Base-by-base conservation (phyloP, 1,284 basidiomycete species). In the Cyathus pygmaeus region DNA sequence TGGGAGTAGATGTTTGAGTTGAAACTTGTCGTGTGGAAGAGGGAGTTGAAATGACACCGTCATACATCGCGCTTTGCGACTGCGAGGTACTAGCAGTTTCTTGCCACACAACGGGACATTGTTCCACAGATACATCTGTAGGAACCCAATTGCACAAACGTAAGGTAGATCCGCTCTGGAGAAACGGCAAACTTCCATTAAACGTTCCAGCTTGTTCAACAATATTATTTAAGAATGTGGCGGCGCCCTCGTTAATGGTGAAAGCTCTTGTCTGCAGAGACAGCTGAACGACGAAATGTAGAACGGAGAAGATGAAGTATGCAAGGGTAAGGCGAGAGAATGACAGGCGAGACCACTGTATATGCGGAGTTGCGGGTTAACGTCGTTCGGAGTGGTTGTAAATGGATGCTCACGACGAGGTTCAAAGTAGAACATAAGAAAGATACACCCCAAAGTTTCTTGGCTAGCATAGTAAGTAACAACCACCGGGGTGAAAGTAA, bases 231-330 rank as follows among this genome's bases (percentile, higher is more conserved):
- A 93, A 77, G 64, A 89, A 84, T 29, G 71, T 60, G 31, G 85
- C 85, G 5, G 90, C 89, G 49, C 82, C 69, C 10, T 83, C 83
- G 66, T 93, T 93, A 76, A 87, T 85, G 24, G 80, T 80, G 77
- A 89, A 90, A 19, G 89, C 91, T 62, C 85, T 84, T 55, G 83
- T 83, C 76, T 93, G 92, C 61, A 94, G 82, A 42, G 85, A 79
- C 64, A 93, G 79, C 75, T 93, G 92, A 62, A 92, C 71, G 62
- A 85, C 64, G 68, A 89, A 92, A 71, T 93, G 89, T 59, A 87
- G 57, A 57, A 90, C 59, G 33, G 91, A 89, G 73, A 92, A 90
- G 53, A 83, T 59, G 71, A 92, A 87, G 73, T 92, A 94, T 69
- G 87, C 69, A 62, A 82, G 81, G 36, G 90, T 89, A 57, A 91